These are phyloP conservation scores for Candida germanica DNA, from an alignment of 805 yeast species.

Conservation along the genomic window DNA sequence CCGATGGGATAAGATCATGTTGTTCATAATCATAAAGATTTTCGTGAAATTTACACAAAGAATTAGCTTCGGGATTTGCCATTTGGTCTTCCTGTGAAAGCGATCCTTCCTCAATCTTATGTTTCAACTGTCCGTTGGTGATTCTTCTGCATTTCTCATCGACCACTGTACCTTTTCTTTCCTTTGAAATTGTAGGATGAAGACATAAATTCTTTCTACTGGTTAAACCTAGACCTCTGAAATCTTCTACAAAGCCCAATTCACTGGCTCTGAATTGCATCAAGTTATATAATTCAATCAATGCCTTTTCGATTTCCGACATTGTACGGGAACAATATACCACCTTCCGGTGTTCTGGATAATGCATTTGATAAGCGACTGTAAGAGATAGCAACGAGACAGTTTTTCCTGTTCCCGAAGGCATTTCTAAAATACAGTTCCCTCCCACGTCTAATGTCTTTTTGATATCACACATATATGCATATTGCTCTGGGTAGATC, in stretches of 20 bases:
- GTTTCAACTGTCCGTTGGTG: slow-evolving; percentile 86
- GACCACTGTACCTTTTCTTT: slow-evolving; percentile 85
- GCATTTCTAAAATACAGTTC: slow-evolving; percentile 96
- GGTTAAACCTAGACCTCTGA: slow-evolving; percentile 90
- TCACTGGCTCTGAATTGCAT: slow-evolving; percentile 86
- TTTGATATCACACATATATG: slow-evolving; percentile 95
- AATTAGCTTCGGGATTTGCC: slow-evolving; percentile 31
- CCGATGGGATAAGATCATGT: slow-evolving; percentile 82
- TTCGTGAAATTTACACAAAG: slow-evolving; percentile 85
- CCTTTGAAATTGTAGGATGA: slow-evolving; percentile 83
- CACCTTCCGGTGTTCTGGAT: slow-evolving; percentile 91
- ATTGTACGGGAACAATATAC: slow-evolving; percentile 98
- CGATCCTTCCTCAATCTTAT: slow-evolving; percentile 47
- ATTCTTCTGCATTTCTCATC: slow-evolving; percentile 95
- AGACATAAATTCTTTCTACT: slow-evolving; percentile 92
- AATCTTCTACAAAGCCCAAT: slow-evolving; percentile 83
- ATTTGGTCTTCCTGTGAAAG: slow-evolving; percentile 54
- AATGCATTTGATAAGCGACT: slow-evolving; percentile 91
- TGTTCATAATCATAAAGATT: slow-evolving; percentile 84
- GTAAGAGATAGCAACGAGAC: slow-evolving; percentile 87
- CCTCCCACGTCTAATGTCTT: slow-evolving; percentile 94
- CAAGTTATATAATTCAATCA: slow-evolving; percentile 81
- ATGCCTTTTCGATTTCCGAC: slow-evolving; percentile 98
- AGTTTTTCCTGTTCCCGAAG: slow-evolving; percentile 99
- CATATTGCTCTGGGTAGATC: slow-evolving; percentile 97